These are phyloP conservation scores for Blastocystis sp. DNA, from an alignment of 352 stramenopile genomes.

Conservation along the genomic window DNA sequence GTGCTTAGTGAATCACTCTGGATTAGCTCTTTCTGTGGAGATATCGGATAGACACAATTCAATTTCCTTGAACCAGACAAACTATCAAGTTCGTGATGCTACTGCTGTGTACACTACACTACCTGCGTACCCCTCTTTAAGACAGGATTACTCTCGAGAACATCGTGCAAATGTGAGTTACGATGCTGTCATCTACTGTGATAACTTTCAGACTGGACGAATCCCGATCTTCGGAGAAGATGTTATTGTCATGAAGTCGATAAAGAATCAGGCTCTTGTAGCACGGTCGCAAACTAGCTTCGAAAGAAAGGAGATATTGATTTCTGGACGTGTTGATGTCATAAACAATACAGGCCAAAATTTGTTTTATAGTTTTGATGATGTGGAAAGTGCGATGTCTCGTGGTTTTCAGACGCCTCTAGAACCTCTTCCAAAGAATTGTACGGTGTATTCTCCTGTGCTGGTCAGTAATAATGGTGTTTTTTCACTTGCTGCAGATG, in stretches of 20 bases:
- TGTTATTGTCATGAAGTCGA: background rate
- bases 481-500: background rate
- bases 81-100: background rate
- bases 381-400: background rate
- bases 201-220: background rate
- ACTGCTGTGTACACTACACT: background rate
- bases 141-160: background rate
- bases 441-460: background rate
- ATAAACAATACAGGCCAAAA: background rate
- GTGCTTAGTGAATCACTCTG: conserved; percentile 49
- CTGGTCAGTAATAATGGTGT: background rate
- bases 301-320: conserved; percentile 4
- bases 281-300: background rate
- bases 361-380: conserved; percentile 3
- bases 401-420: background rate
- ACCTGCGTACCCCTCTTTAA: conserved; percentile 22
- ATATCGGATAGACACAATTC: background rate
- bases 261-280: background rate
- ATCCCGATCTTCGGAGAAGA: conserved; percentile 6
- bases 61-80: background rate
- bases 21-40: background rate
- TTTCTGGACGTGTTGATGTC: background rate
- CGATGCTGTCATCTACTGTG: background rate
- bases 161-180: background rate
- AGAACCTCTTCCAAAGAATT: background rate